Percentiles rank a stretch among this genome's conserved stretches.
These are phyloP conservation scores for Craterostigma plantagineum DNA, from an alignment of 257 asterid species.

Conservation along the genomic window DNA sequence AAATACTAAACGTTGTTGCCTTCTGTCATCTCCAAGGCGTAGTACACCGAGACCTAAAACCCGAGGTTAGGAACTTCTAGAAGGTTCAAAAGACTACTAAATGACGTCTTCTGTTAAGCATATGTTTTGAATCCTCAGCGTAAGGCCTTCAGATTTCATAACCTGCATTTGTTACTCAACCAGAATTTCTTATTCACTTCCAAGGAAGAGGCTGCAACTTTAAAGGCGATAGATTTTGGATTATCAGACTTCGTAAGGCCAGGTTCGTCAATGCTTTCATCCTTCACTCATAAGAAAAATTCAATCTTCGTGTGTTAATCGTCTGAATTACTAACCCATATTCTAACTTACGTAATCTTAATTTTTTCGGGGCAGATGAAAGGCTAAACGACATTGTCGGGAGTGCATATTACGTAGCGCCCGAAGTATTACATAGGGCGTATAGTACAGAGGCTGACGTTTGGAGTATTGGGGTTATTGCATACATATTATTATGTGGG, in stretches of 20 bases:
- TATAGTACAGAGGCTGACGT: slow-evolving; percentile 89
- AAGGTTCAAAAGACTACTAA: neutral
- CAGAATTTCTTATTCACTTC: slow-evolving; percentile 80
- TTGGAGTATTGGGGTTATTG: slow-evolving; percentile 86
- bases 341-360: neutral
- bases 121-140: neutral
- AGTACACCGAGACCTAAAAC: slow-evolving; percentile 93
- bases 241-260: slow-evolving; percentile 85
- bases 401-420: slow-evolving; percentile 95
- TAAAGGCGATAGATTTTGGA: slow-evolving; percentile 94
- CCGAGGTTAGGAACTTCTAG: slow-evolving; percentile 36
- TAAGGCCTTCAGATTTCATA: neutral
- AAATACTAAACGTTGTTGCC: slow-evolving; percentile 58
- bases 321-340: neutral
- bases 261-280: slow-evolving; percentile 26
- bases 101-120: neutral
- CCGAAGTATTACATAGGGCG: slow-evolving; percentile 81
- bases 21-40: slow-evolving; percentile 94
- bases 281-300: neutral
- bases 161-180: neutral
- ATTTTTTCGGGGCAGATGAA: slow-evolving; percentile 35
- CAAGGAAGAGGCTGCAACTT: slow-evolving; percentile 58
- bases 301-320: neutral
- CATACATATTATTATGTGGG: slow-evolving; percentile 68
- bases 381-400: slow-evolving; percentile 91